Evolutionary conservation across 1,284 basidiomycete genomes (phyloP), one percentile per base, ranked within the genome.

Genomic region (Moniliella sp.): DNA sequence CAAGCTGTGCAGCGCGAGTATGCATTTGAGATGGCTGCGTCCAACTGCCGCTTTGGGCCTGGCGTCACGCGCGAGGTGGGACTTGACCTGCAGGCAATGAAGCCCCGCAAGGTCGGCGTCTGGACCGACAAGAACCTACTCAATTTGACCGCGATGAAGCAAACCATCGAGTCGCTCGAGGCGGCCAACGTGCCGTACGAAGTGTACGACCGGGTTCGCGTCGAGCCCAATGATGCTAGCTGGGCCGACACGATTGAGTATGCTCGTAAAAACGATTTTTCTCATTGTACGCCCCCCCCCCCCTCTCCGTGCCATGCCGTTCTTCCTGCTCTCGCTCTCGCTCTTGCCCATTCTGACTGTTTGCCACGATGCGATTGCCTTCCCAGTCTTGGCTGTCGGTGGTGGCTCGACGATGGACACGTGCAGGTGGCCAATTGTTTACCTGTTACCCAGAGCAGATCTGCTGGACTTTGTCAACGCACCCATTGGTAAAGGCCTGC

Each of bases 351-450:
- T n/a, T n/a, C n/a, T n/a, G n/a, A n/a, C n/a, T n/a, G n/a, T n/a
- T n/a, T n/a, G n/a, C n/a, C n/a, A n/a, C n/a, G n/a, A n/a, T n/a
- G n/a, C n/a, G n/a, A n/a, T n/a, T n/a, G n/a, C n/a, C 7, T 12
- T 10, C 25, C 14, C 3, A 23, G 21, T 48, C 35, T 32, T 53
- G 15, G 32, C 43, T 25, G 80, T 93, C 15, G 84, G 86, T 44
- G 86, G 86, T 26, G 86, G 86, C 41, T 83, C 78, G 43, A 81
- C 86, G 17, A 94, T 94, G 60, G 88, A 93, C 57, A 91, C 84
- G 0, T 78, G 81, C 27, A n/a, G n/a, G n/a, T n/a, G n/a, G n/a
- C n/a, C n/a, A n/a, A 88, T 88, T 59, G 73, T n/a, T 2, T 82
- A 84, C 18, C 88, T 88, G 62, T 55, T 93, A 68, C 78, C 78